Percentiles rank a stretch among this genome's conserved stretches.
phyloP scores from a whole-genome alignment of 805 yeast genomes.

The Debaryomyces maramus region DNA sequence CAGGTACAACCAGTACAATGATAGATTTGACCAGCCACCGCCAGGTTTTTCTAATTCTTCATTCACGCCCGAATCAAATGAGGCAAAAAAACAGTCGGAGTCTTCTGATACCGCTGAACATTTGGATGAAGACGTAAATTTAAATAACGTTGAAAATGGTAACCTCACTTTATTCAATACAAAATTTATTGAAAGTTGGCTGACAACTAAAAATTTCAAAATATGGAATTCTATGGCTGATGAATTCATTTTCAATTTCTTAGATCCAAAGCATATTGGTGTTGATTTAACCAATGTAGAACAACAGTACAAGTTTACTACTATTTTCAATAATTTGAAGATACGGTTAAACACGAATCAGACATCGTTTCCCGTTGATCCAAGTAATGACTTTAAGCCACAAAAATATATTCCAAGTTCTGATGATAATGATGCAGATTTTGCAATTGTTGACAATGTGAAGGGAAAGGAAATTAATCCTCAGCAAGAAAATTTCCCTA shows the following conservation, averaged over 20 bases:
- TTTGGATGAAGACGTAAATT: constrained; percentile 12
- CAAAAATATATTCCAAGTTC: constrained; percentile 19
- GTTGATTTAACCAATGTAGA: constrained; percentile 21
- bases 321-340: constrained; percentile 26
- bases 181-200: constrained; percentile 36
- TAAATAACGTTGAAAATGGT: constrained; percentile 24
- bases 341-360: constrained; percentile 11
- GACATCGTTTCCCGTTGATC: constrained; percentile 3
- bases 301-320: constrained; percentile 17
- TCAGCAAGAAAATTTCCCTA: background rate
- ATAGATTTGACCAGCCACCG: constrained; percentile 36
- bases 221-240: constrained; percentile 44
- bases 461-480: background rate
- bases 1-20: constrained; percentile 63
- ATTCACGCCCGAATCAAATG: constrained; percentile 1
- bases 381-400: constrained; percentile 19
- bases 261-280: constrained; percentile 40
- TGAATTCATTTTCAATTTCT: constrained; percentile 45
- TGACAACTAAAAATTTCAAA: constrained; percentile 31
- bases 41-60: constrained; percentile 36
- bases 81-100: constrained; percentile 1
- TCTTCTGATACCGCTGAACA: background rate
- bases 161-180: constrained; percentile 29
- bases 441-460: constrained; percentile 1
- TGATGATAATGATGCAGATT: constrained; percentile 1